Conservation (phyloP, 176 grass and related monocot species). For the Ensete ventricosum region DNA sequence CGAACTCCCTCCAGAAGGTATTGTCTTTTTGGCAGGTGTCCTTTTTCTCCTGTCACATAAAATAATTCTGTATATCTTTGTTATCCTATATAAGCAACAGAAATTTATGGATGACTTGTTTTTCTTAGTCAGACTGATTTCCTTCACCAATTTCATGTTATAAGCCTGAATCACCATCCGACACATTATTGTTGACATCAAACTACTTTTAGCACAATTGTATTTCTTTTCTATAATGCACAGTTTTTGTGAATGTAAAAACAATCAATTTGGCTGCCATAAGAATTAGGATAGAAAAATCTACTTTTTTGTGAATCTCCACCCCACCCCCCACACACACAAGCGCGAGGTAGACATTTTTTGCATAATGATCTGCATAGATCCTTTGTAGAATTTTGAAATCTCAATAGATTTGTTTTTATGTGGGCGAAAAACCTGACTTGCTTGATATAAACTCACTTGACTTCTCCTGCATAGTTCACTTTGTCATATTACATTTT, state of each 20-base stretch:
- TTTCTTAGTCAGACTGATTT: neutral
- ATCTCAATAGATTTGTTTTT: too few relatives aligned
- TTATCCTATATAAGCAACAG: neutral
- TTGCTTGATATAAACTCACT: neutral
- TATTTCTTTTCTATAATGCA: too few relatives aligned
- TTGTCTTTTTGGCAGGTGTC: neutral
- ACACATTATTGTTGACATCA: too few relatives aligned
- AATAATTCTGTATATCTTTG: conserved; percentile 8
- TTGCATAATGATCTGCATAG: too few relatives aligned
- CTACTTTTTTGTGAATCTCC: too few relatives aligned
- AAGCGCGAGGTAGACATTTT: too few relatives aligned
- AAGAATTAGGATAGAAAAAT: too few relatives aligned
- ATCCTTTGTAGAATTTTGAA: too few relatives aligned
- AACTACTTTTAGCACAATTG: too few relatives aligned
- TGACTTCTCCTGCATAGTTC: neutral
- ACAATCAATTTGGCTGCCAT: too few relatives aligned
- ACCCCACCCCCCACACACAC: too few relatives aligned
- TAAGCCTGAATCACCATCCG: neutral
- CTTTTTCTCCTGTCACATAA: conserved; percentile 12
- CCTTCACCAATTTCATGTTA: neutral
- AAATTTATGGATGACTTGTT: neutral
- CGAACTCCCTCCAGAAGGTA: conserved; percentile 69
- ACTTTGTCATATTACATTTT: neutral
- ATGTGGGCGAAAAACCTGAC: neutral
- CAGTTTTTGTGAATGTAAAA: too few relatives aligned